Evolutionary conservation across 257 asterid species (phyloP).

Genomic region (Mentha longifolia): DNA sequence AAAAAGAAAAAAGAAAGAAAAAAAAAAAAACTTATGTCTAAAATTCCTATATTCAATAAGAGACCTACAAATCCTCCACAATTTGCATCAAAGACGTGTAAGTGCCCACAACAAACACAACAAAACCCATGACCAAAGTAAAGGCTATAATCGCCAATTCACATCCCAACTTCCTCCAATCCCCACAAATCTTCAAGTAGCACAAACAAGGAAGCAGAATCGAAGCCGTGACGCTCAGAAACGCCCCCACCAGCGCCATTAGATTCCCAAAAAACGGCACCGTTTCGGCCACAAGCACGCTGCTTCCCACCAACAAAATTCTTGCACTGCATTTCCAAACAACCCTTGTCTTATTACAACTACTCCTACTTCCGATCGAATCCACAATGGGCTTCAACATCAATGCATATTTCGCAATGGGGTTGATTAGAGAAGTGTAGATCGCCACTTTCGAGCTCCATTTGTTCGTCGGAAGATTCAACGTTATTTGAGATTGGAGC

Average conservation of each 20-base stretch:
- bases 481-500: constrained; percentile 56
- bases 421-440: constrained; percentile 59
- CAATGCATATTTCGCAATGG: constrained; percentile 69
- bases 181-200: constrained; percentile 63
- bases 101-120: constrained; percentile 32
- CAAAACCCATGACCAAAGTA: constrained; percentile 29
- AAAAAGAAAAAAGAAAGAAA: too few species aligned
- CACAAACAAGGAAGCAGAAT: constrained; percentile 60
- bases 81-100: constrained; percentile 34
- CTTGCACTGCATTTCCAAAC: constrained; percentile 30
- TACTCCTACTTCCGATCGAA: constrained; percentile 35
- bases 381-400: constrained; percentile 55
- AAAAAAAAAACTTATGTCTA: too few species aligned
- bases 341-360: constrained; percentile 4
- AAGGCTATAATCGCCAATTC: constrained; percentile 26
- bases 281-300: constrained; percentile 53
- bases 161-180: constrained; percentile 33
- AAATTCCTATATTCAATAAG: too few species aligned
- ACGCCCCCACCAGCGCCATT: constrained; percentile 66
- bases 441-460: constrained; percentile 61
- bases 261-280: constrained; percentile 55
- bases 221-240: constrained; percentile 52
- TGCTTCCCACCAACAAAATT: constrained; percentile 42
- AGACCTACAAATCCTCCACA: background rate
- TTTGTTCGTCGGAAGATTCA: constrained; percentile 50